phyloP scores from a whole-genome alignment of 2,329 filamentous ascomycete species.

The Diaporthe citri region DNA sequence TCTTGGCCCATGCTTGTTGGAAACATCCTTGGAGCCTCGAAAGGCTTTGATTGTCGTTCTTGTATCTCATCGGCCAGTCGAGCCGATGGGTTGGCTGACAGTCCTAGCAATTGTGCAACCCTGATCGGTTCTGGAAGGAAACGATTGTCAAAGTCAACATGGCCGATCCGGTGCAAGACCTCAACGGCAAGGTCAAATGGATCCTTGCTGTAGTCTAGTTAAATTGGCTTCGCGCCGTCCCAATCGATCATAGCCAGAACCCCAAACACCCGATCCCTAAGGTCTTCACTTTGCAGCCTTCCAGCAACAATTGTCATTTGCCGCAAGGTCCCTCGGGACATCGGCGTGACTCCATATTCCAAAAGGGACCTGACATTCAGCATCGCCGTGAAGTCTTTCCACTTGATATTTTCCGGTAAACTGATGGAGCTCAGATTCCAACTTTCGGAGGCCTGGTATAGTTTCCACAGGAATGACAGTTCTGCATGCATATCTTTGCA shows the following conservation, averaged over 20 bases:
- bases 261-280: conserved; percentile 20
- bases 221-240: neutral
- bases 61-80: neutral
- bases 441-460: neutral
- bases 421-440: no score
- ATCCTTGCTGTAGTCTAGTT: conserved; percentile 16
- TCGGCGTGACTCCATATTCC: neutral
- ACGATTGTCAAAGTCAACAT: no score
- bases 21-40: fast-evolving
- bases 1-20: neutral
- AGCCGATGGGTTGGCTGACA: neutral
- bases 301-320: neutral
- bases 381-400: neutral
- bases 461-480: neutral
- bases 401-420: no score
- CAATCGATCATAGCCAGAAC: conserved; percentile 1
- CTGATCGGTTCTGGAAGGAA: no score
- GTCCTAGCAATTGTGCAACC: neutral
- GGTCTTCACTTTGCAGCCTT: neutral
- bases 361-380: neutral
- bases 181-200: neutral
- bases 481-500: neutral
- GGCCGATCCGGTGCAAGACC: neutral
- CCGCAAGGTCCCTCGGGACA: neutral
- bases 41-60: neutral